A percentile compares a stretch with the other conserved stretches of the same genome.
These are phyloP conservation scores for Xerocomus potaroensis DNA, from an alignment of 768 basidiomycete species.

Conservation along the genomic window DNA sequence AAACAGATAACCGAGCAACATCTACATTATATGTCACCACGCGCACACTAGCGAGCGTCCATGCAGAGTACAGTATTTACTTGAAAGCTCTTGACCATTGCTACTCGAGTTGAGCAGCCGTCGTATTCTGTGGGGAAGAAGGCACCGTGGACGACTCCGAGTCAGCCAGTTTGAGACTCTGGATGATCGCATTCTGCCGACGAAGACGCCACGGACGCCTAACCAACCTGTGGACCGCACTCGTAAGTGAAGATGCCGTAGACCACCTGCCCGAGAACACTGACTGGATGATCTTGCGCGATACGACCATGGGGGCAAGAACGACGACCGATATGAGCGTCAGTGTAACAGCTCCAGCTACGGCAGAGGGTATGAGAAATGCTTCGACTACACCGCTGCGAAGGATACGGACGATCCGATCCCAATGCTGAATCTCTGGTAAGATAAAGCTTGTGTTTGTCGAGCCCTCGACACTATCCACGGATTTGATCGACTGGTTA, in stretches of 20 bases:
- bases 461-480: slow-evolving; percentile 9
- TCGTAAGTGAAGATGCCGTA: neutral
- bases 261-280: neutral
- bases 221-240: neutral
- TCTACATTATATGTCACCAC: no score
- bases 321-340: slow-evolving; percentile 1
- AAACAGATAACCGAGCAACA: no score
- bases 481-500: slow-evolving; percentile 7
- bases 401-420: slow-evolving; percentile 1
- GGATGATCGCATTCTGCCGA: slow-evolving; percentile 4
- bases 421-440: slow-evolving; percentile 8
- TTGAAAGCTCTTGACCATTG: no score
- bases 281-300: neutral
- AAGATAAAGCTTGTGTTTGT: slow-evolving; percentile 6
- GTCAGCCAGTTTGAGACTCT: neutral
- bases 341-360: neutral
- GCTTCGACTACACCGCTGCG: slow-evolving; percentile 1
- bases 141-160: neutral
- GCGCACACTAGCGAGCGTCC: no score
- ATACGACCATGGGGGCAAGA: neutral
- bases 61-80: no score
- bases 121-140: neutral
- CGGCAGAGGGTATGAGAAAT: slow-evolving; percentile 3
- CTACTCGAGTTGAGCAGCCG: no score
- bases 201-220: slow-evolving; percentile 5